phyloP scores from a whole-genome alignment of 495 filamentous ascomycete species.

The Paragyromitra xinjiangensis region DNA sequence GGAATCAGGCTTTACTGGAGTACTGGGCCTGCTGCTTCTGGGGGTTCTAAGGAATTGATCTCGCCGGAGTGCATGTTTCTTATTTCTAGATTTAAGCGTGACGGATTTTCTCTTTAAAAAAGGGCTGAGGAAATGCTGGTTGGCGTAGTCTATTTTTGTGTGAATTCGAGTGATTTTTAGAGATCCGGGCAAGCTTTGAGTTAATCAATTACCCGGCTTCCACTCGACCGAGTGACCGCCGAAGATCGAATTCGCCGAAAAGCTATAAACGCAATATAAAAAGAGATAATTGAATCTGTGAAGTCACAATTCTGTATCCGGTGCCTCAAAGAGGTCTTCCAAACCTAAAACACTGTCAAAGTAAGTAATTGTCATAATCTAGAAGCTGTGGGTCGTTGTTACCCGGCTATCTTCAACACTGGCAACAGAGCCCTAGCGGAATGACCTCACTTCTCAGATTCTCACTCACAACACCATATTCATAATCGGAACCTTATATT shows the following conservation, averaged over 20 bases:
- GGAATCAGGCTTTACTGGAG: not conserved
- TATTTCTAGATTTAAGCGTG: not conserved
- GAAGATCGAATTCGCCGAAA: not conserved
- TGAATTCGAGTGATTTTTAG: constrained; percentile 11
- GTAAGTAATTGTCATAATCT: not conserved
- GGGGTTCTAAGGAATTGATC: not conserved
- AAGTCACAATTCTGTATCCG: not conserved
- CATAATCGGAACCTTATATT: not conserved
- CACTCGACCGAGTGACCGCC: not conserved
- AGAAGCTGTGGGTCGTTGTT: constrained; percentile 4
- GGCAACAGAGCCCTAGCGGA: not conserved
- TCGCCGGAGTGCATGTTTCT: not conserved
- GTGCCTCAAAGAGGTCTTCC: too few species aligned
- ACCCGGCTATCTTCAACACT: constrained; percentile 14
- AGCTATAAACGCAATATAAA: not conserved
- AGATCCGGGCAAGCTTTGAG: not conserved
- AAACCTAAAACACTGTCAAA: not conserved
- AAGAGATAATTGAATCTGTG: not conserved
- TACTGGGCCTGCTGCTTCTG: not conserved
- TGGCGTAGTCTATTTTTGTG: too few species aligned
- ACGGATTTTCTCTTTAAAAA: not conserved
- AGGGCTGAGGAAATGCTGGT: too few species aligned
- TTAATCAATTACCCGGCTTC: constrained; percentile 10
- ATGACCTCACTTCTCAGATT: constrained; percentile 23
- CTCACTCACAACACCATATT: not conserved